Evolutionary conservation across 768 basidiomycete genomes (phyloP).

Genomic region (Mycena rosella): DNA sequence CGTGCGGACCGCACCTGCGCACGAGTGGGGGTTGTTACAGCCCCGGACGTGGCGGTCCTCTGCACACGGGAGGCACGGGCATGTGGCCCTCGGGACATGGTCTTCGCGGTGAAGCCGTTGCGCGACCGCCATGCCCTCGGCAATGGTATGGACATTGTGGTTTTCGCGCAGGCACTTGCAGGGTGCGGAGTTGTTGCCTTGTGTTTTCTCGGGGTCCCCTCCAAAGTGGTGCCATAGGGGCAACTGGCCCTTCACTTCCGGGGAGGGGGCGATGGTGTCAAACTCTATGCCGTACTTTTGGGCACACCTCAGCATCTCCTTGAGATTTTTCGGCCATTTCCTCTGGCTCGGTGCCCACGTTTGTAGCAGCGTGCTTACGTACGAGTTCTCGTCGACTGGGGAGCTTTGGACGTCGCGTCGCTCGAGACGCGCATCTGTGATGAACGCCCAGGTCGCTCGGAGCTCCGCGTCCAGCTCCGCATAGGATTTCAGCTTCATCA

Average conservation of each 20-base stretch:
- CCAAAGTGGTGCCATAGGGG: slow-evolving; percentile 16
- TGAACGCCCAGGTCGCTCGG: slow-evolving; percentile 1
- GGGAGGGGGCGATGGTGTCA: neutral
- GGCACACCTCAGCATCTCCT: slow-evolving; percentile 1
- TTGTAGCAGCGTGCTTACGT: neutral
- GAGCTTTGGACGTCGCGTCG: neutral
- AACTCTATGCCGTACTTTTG: slow-evolving; percentile 9
- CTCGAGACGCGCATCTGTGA: neutral
- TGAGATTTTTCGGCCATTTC: neutral
- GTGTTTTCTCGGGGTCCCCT: neutral
- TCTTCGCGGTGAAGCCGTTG: neutral
- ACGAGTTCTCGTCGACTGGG: neutral
- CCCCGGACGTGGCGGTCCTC: neutral
- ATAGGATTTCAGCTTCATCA: slow-evolving; percentile 5
- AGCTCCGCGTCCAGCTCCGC: neutral
- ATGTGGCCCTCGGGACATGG: neutral
- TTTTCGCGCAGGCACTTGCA: slow-evolving; percentile 2
- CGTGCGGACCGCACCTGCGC: neutral
- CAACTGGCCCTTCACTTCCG: neutral
- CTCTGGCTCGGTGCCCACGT: neutral
- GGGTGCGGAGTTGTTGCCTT: neutral
- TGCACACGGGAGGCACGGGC: neutral
- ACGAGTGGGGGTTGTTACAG: neutral
- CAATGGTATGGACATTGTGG: neutral
- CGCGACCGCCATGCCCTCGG: neutral